A percentile compares a stretch with the other conserved stretches of the same genome.
These are phyloP conservation scores for Blakeslea trispora DNA, from an alignment of 371 early-diverging fungal species.

Conservation along the genomic window DNA sequence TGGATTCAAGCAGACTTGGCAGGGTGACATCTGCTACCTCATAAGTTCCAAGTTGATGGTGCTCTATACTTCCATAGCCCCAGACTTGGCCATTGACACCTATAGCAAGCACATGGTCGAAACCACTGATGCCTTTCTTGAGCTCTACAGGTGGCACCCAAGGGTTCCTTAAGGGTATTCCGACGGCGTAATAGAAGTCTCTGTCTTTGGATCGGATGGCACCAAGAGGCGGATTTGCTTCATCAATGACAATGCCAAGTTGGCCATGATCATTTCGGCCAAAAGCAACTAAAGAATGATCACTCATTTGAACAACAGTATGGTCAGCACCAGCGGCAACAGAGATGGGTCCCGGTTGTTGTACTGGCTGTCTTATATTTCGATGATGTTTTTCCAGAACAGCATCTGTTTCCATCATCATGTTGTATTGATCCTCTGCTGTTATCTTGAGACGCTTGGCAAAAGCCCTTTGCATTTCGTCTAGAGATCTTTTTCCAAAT, in stretches of 20 bases:
- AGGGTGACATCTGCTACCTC: not conserved
- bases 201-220: conserved; percentile 21
- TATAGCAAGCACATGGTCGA: conserved; percentile 83
- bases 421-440: no score
- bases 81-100: conserved; percentile 20
- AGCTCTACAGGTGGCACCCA: conserved; percentile 41
- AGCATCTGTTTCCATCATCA: no score
- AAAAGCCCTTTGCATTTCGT: no score
- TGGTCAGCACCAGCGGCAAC: conserved; percentile 89
- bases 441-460: no score
- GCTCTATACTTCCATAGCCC: conserved; percentile 1
- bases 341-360: conserved; percentile 18
- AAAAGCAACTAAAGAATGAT: conserved; percentile 76
- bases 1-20: not conserved
- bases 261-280: conserved; percentile 92
- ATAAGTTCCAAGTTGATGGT: conserved; percentile 4
- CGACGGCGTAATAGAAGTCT: conserved; percentile 57
- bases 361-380: not conserved
- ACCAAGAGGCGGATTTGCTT: conserved; percentile 31
- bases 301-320: conserved; percentile 67
- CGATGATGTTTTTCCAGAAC: no score
- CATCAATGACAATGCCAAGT: conserved; percentile 60
- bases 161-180: conserved; percentile 52
- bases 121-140: conserved; percentile 72
- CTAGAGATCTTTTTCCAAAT: no score